A percentile compares a stretch with the other conserved stretches of the same genome.
These are phyloP conservation scores for Tubosaeta brunneosetosa DNA, from an alignment of 768 basidiomycete species.

Conservation along the genomic window DNA sequence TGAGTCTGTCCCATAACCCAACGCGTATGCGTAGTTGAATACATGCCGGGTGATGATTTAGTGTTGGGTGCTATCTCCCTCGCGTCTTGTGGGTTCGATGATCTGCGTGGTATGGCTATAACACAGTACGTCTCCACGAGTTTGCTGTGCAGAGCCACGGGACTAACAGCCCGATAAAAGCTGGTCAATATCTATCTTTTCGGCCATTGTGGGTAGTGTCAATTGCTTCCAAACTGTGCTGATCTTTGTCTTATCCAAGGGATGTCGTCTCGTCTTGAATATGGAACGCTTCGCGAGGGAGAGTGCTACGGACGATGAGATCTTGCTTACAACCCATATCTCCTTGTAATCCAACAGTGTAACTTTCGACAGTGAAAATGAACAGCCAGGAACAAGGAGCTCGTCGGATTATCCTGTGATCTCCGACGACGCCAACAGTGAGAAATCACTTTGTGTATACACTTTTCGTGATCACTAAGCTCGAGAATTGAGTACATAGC, in stretches of 20 bases:
- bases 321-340: slow-evolving; percentile 9
- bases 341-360: neutral
- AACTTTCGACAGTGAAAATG: neutral
- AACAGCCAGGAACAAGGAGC: neutral
- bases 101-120: neutral
- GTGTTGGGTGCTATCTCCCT: slow-evolving; percentile 2
- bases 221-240: neutral
- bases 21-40: neutral
- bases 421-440: neutral
- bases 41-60: neutral
- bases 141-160: neutral
- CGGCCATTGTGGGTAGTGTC: slow-evolving; percentile 13
- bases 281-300: slow-evolving; percentile 15
- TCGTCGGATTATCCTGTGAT: neutral
- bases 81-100: neutral
- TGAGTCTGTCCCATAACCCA: too few species aligned
- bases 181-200: slow-evolving; percentile 13
- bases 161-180: slow-evolving; percentile 7
- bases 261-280: slow-evolving; percentile 22
- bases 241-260: slow-evolving; percentile 4
- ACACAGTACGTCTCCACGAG: slow-evolving; percentile 3
- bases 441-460: neutral
- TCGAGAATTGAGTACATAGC: neutral
- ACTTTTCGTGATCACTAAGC: neutral
- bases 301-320: neutral